Percentiles rank a stretch among this genome's conserved stretches.
These are phyloP conservation scores for Boletus sp. DNA, from an alignment of 768 basidiomycete species.

Conservation along the genomic window DNA sequence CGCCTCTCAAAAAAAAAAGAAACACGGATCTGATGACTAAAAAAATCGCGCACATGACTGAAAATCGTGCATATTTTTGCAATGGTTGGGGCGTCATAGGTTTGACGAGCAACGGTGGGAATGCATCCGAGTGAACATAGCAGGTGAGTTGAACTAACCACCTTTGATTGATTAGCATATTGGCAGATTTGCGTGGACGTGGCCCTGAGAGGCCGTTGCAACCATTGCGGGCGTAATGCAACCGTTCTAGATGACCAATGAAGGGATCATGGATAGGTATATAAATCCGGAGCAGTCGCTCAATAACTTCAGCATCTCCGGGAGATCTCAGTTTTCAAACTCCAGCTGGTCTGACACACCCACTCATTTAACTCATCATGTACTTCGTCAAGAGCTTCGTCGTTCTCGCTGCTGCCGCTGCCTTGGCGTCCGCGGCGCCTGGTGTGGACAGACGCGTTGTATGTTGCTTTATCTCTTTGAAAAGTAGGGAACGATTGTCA, in stretches of 20 bases:
- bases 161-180: background rate
- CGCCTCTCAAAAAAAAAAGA: no score
- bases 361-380: background rate
- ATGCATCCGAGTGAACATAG: no score
- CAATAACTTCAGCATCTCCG: background rate
- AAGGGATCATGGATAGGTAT: background rate
- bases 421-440: background rate
- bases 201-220: background rate
- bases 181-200: background rate
- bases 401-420: background rate
- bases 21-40: no score
- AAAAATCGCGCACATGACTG: no score
- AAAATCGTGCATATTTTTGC: no score
- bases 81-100: no score
- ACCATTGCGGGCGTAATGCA: background rate
- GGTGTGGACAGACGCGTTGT: background rate
- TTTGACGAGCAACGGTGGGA: no score
- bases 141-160: no score
- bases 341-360: background rate
- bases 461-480: background rate
- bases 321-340: background rate
- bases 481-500: no score
- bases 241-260: background rate
- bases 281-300: background rate
- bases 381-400: background rate